A percentile compares a stretch with the other conserved stretches of the same genome.
These are phyloP conservation scores for Cynara cardunculus DNA, from an alignment of 129 eudicot genomes.

Conservation along the genomic window DNA sequence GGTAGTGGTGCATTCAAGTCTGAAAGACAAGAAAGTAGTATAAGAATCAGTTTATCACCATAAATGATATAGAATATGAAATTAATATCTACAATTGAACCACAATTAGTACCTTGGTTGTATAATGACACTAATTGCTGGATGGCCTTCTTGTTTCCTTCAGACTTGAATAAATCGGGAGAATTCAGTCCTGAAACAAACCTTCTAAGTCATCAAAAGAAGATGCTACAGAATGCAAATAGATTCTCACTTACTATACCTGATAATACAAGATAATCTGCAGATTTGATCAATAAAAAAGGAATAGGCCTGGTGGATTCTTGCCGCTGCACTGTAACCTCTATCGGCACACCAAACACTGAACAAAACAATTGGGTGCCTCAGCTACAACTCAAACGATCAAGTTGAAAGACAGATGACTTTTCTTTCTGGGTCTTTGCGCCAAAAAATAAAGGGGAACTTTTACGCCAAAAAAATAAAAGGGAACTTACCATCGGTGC, in stretches of 20 bases:
- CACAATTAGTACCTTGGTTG: conserved; percentile 68
- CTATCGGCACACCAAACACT: conserved; percentile 92
- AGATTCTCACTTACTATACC: conserved; percentile 37
- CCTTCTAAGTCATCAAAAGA: background rate
- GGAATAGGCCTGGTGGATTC: conserved; percentile 74
- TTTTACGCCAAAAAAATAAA: background rate
- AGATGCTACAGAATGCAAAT: background rate
- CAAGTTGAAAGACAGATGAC: conserved; percentile 2
- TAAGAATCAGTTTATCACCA: background rate
- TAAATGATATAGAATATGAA: background rate
- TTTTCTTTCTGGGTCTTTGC: background rate
- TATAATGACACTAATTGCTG: conserved; percentile 78
- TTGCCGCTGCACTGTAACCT: conserved; percentile 80
- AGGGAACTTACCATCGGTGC: conserved; percentile 75
- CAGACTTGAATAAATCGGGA: conserved; percentile 74
- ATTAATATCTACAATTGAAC: background rate
- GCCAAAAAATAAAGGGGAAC: background rate
- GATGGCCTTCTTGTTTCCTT: conserved; percentile 81
- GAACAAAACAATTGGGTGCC: conserved; percentile 17
- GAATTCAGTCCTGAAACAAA: conserved; percentile 62
- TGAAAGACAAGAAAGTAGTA: conserved; percentile 17
- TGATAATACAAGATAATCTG: conserved; percentile 88
- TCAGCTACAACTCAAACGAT: conserved; percentile 1
- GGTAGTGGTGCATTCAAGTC: conserved; percentile 79
- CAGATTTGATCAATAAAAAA: conserved; percentile 62